Conservation (phyloP, 495 filamentous ascomycete genomes). For the Penicillium psychrofluorescens region DNA sequence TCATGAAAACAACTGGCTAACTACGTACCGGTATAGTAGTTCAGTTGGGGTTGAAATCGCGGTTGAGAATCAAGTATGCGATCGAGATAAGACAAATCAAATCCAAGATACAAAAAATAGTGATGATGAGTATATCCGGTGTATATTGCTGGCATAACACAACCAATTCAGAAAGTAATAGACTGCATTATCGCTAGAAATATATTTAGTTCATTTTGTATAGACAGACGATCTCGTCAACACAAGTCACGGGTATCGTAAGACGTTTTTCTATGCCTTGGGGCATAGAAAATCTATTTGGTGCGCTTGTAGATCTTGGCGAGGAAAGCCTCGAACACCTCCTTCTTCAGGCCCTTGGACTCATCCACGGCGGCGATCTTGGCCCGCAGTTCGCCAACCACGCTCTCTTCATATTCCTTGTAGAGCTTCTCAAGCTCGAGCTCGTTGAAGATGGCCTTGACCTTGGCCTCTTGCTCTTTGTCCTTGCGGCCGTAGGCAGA, state of each 20-base stretch:
- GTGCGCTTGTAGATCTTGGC: conserved; percentile 95
- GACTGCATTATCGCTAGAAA: no score
- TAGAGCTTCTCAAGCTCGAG: conserved; percentile 76
- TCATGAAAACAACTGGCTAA: no score
- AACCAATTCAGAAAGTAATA: no score
- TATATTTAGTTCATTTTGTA: no score
- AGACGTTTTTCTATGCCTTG: conserved; percentile 1
- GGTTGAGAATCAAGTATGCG: no score
- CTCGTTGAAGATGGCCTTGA: conserved; percentile 84
- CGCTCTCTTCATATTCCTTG: conserved; percentile 79
- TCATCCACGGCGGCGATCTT: conserved; percentile 79
- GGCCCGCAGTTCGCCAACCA: conserved; percentile 61
- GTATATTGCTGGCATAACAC: no score
- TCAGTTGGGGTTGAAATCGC: no score
- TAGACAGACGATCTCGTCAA: neutral
- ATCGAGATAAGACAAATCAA: no score
- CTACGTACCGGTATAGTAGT: no score
- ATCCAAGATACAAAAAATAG: no score
- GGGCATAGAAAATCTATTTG: conserved; percentile 48
- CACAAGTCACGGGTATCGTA: conserved; percentile 7
- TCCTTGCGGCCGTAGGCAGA: conserved; percentile 90
- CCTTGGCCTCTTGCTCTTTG: conserved; percentile 63
- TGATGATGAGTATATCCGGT: no score
- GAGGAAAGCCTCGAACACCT: conserved; percentile 83
- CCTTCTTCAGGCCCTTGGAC: conserved; percentile 77